Evolutionary conservation across 768 basidiomycete species (phyloP), one percentile per base, ranked within the genome.

Genomic region (Collybia nuda): DNA sequence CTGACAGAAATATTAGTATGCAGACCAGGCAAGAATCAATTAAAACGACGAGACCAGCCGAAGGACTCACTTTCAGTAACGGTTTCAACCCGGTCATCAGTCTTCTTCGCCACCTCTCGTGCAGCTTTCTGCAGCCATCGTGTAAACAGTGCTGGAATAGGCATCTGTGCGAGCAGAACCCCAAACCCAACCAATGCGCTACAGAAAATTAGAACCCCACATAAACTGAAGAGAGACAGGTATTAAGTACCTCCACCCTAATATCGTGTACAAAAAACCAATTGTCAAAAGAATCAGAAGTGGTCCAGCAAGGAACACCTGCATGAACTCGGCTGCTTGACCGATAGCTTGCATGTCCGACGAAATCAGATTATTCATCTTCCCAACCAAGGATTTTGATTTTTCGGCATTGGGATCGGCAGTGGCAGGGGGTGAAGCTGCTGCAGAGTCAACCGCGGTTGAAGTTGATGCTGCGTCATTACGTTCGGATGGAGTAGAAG

Each of bases 351-450:
- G 54, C 50, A 75, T 43, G 62, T 91, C 88, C 1, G 83, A 81
- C 6, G 86, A 81, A 22, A 88, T 78, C 6, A 90, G 67, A 49
- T 89, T 90, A 64, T 87, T 90, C 64, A 91, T 84, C 59, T 81
- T 85, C 8, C 90, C 89, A 24, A 82, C 77, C n/a, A 88, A 64
- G 19, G 63, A 55, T 21, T 45, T 54, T 11, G 63, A 55, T 21
- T 45, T 54, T 11, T 53, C 46, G 19, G 54, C 50, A 11, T 15
- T 44, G 17, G 54, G 48, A 11, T 15, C 38, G 17, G 9, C 35
- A 23, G 12, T 8, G 14, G 48, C 40, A 22, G 55, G 45, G 7
- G 52, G 28, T 35, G 50, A 50, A 11, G 46, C 44, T 28, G 50
- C 36, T 48, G 43, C 39, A 4, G 54, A 37, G 21, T 53, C 52